Conservation (phyloP, 106 monocot genomes). For the Allium fistulosum region DNA sequence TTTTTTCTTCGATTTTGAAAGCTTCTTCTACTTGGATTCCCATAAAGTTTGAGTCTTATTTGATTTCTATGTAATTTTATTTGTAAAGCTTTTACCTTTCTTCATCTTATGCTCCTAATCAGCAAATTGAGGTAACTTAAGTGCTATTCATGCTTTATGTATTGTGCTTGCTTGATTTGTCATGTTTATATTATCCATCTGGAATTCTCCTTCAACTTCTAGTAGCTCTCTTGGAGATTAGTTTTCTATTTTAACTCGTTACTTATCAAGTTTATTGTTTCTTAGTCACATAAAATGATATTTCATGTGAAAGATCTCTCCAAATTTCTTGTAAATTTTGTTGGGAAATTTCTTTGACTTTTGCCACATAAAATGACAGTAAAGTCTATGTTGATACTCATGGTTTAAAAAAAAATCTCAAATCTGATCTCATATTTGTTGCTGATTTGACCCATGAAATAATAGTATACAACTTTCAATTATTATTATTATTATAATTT, state of each 20-base stretch:
- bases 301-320: constrained; percentile 15
- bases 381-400: constrained; percentile 2
- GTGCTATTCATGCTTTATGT: background rate
- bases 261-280: background rate
- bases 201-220: background rate
- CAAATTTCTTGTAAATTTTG: background rate
- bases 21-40: background rate
- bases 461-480: constrained; percentile 12
- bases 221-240: background rate
- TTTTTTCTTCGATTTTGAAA: background rate
- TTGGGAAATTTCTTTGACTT: background rate
- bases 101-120: background rate
- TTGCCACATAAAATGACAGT: constrained; percentile 64
- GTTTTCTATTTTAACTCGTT: background rate
- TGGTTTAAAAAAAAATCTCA: background rate
- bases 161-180: background rate
- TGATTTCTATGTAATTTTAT: background rate
- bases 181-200: background rate
- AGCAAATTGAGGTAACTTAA: background rate
- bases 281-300: background rate
- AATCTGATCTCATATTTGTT: constrained; percentile 3
- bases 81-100: background rate
- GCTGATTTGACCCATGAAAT: constrained; percentile 40
- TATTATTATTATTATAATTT: background rate
- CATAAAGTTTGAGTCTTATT: background rate